Evolutionary conservation across 306 rosid species (phyloP).

Genomic region (Luffa aegyptiaca): DNA sequence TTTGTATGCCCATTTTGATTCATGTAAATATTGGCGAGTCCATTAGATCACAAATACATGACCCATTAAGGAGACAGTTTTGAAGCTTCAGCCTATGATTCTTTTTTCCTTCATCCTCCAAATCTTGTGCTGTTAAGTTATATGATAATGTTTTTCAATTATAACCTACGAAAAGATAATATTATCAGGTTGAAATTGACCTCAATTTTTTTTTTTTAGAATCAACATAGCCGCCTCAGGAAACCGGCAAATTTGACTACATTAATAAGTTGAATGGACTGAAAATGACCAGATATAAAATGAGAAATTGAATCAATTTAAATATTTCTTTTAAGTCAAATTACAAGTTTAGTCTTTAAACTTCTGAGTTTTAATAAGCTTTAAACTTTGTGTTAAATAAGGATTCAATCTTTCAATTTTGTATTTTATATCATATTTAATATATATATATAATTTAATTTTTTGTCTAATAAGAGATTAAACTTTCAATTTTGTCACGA

Average conservation of each 20-base stretch:
- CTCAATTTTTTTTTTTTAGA: background rate
- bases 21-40: constrained; percentile 3
- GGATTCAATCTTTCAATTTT: too few species aligned
- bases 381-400: too few species aligned
- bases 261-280: background rate
- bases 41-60: background rate
- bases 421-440: too few species aligned
- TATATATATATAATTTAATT: too few species aligned
- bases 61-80: constrained; percentile 7
- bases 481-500: too few species aligned
- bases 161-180: background rate
- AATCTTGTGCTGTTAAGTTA: background rate
- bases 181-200: background rate
- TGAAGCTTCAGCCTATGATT: constrained; percentile 6
- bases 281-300: background rate
- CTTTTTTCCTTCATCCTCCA: background rate
- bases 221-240: background rate
- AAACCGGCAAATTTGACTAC: background rate
- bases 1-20: background rate
- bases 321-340: too few species aligned
- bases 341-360: too few species aligned
- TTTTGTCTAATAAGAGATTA: too few species aligned
- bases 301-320: background rate
- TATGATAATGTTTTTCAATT: background rate
- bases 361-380: too few species aligned